Conservation (phyloP, 257 asterid genomes). For the Jacaranda copaia region DNA sequence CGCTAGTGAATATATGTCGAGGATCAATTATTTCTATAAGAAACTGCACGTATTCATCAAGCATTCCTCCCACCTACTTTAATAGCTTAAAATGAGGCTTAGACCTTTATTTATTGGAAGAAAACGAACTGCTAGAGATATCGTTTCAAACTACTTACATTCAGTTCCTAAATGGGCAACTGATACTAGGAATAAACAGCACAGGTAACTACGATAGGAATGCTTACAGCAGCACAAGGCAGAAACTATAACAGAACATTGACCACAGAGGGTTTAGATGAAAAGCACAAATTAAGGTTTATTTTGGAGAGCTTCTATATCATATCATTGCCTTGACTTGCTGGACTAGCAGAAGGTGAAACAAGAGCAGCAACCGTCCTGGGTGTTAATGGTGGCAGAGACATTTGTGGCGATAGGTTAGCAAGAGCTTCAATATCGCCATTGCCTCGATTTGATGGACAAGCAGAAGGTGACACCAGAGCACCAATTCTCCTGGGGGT, state of each 20-base stretch:
- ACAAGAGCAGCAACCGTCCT: too few relatives aligned
- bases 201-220: constrained; percentile 16
- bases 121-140: constrained; percentile 17
- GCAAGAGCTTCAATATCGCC: constrained; percentile 32
- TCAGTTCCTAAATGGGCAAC: constrained; percentile 22
- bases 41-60: background rate
- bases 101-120: constrained; percentile 20
- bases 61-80: background rate
- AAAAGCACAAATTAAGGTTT: background rate
- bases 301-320: constrained; percentile 23
- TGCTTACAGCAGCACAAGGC: background rate
- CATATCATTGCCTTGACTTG: constrained; percentile 33
- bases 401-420: too few relatives aligned
- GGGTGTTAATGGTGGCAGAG: background rate
- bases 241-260: background rate
- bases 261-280: background rate
- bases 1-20: too few relatives aligned
- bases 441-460: constrained; percentile 30
- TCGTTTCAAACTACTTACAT: constrained; percentile 11
- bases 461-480: constrained; percentile 49
- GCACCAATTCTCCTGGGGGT: constrained; percentile 46
- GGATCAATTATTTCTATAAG: too few relatives aligned
- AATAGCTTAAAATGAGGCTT: constrained; percentile 11
- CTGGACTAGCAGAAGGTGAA: constrained; percentile 27
- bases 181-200: background rate